These are phyloP conservation scores for Cutaneotrichosporon sp. DNA, from an alignment of 1,284 basidiomycete genomes.

Conservation along the genomic window DNA sequence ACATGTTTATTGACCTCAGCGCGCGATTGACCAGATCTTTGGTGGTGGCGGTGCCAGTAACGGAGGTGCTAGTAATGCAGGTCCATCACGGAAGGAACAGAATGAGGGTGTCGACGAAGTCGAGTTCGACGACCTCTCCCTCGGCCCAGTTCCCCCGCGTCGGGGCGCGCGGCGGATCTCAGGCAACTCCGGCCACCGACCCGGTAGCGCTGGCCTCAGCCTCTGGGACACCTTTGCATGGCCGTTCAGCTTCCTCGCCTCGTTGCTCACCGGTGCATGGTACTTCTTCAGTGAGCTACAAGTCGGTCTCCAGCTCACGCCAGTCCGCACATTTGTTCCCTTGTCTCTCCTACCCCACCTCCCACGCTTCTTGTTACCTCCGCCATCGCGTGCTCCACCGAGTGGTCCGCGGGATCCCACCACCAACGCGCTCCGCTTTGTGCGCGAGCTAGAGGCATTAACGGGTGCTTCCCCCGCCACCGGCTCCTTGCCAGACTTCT, in stretches of 20 bases:
- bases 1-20: no score
- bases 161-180: conserved; percentile 18
- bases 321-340: conserved; percentile 45
- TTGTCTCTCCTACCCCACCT: conserved; percentile 41
- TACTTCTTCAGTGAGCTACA: conserved; percentile 40
- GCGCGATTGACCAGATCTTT: conserved; percentile 38
- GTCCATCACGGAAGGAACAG: conserved; percentile 6
- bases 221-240: conserved; percentile 32
- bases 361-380: conserved; percentile 44
- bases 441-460: conserved; percentile 39
- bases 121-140: conserved; percentile 10
- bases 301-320: background rate
- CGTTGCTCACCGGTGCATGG: conserved; percentile 42
- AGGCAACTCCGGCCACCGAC: conserved; percentile 9
- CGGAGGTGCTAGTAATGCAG: background rate
- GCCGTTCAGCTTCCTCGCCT: conserved; percentile 34
- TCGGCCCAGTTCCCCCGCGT: conserved; percentile 2
- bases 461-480: conserved; percentile 28
- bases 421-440: conserved; percentile 29
- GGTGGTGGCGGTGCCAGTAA: conserved; percentile 14
- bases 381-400: conserved; percentile 22
- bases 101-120: conserved; percentile 15
- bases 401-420: conserved; percentile 32
- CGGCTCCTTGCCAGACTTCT: conserved; percentile 66
- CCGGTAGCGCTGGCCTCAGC: conserved; percentile 4